Evolutionary conservation across 805 yeast species (phyloP).

Genomic region (Candida nitratophila): DNA sequence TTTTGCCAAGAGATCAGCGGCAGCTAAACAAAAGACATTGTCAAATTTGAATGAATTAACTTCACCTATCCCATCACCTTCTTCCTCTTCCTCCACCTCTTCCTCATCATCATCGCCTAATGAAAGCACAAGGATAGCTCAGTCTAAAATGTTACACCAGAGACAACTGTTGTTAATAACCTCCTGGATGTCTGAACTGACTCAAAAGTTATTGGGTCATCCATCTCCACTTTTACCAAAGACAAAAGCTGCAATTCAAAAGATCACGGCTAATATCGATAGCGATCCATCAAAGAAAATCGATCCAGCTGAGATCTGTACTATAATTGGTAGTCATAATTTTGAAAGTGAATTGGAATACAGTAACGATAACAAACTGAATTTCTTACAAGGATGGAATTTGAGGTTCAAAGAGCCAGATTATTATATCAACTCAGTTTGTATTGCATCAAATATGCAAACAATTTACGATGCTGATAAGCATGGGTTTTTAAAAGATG

Average conservation of each 20-base stretch:
- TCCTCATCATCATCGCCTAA: no score
- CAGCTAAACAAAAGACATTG: neutral
- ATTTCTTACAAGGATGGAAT: conserved; percentile 27
- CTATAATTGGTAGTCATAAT: conserved; percentile 20
- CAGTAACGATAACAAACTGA: conserved; percentile 10
- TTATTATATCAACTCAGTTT: conserved; percentile 21
- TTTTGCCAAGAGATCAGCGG: neutral
- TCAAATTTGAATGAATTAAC: neutral
- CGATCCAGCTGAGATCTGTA: conserved; percentile 16
- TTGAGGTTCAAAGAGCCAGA: conserved; percentile 21
- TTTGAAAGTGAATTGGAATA: conserved; percentile 4
- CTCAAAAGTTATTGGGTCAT: conserved; percentile 17
- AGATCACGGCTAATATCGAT: neutral
- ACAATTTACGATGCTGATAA: conserved; percentile 16
- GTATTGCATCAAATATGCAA: conserved; percentile 15
- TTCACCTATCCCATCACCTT: no score
- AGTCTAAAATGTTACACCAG: conserved; percentile 18
- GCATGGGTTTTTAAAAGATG: conserved; percentile 15
- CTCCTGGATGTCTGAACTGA: conserved; percentile 24
- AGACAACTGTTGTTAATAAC: conserved; percentile 19
- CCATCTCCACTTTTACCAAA: conserved; percentile 2
- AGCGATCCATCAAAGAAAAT: conserved; percentile 13
- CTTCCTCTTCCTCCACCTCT: no score
- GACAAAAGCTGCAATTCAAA: neutral
- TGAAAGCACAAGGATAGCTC: no score